Base-by-base conservation (phyloP, 768 basidiomycete genomes). In the Paxillus involutus region DNA sequence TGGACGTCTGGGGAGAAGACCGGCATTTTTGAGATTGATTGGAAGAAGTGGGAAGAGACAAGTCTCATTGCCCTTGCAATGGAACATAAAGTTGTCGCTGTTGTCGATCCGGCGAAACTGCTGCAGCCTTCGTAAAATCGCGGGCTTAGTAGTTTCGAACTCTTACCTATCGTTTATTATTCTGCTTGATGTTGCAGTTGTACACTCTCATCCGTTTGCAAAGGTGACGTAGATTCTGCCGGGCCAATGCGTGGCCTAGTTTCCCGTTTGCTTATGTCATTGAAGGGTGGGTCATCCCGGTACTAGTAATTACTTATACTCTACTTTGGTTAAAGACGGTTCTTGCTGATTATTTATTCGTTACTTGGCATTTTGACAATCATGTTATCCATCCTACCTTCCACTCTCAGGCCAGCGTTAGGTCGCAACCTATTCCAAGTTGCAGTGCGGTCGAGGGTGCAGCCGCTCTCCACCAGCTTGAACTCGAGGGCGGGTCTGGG, bases 21-120 rank as follows among this genome's bases (percentile, higher is more conserved):
- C 10, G 83, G 86, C 8, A 79, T 91, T 21, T 91, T 88, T 59
- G 89, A 90, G 67, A 83, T 89, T 52, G 84, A 84, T 63, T 91
- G 89, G 89, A 85, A 84, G 66, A 74, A 73, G 36, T 77, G 77
- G 57, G 76, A 71, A 29, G 66, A 72, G 11, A 66, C 80, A 39
- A 82, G 85, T 66, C 77, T 89, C 36, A 77, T 91, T 62, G 86
- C 86, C 5, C 65, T 91, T 59, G 86, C 86, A 17, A 71, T 91
- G 62, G 86, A 89, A 67, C 83, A 81, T 56, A 77, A 78, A 49
- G 71, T 78, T 35, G 87, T 89, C n/a, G 86, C 81, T 6, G 76
- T 91, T 33, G 75, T 89, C 44, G 88, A 91, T 64, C 71, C 82
- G 32, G 64, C 73, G 12, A 80, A 77, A 63, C 72, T 68, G 24